A percentile compares a stretch with the other conserved stretches of the same genome.
These are phyloP conservation scores for Leptosphaerulina australis DNA, from an alignment of 2,329 filamentous ascomycete genomes.

Conservation along the genomic window DNA sequence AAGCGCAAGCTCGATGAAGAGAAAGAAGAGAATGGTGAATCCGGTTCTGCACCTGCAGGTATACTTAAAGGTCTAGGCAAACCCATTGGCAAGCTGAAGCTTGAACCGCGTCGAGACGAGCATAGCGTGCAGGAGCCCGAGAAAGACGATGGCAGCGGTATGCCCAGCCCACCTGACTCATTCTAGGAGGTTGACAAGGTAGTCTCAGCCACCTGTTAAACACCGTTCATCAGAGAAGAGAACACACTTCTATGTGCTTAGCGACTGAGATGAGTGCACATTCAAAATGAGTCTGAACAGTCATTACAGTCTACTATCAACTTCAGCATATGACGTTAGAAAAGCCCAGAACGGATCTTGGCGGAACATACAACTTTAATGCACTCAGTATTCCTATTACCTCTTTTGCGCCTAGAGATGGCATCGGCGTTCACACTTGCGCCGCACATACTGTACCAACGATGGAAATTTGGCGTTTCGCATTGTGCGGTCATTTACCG, in stretches of 20 bases:
- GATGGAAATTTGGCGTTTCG: constrained; percentile 26
- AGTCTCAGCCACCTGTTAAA: background rate
- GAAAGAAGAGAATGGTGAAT: constrained; percentile 45
- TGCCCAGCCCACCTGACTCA: constrained; percentile 83
- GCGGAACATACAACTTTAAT: constrained; percentile 13
- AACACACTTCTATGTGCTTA: background rate
- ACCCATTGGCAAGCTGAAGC: constrained; percentile 60
- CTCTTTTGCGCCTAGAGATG: constrained; percentile 13
- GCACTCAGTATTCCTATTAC: constrained; percentile 9
- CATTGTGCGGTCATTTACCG: constrained; percentile 10
- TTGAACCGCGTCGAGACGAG: constrained; percentile 64
- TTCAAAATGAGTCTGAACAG: background rate
- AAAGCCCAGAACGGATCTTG: constrained; percentile 1
- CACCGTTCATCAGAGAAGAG: background rate
- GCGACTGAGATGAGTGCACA: background rate
- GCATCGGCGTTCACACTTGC: background rate
- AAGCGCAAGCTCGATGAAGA: constrained; percentile 72
- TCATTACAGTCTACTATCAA: constrained; percentile 10
- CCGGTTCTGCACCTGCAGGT: constrained; percentile 25
- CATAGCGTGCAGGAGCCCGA: constrained; percentile 65
- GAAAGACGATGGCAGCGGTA: constrained; percentile 72
- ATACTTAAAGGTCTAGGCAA: constrained; percentile 54
- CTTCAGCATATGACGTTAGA: constrained; percentile 3
- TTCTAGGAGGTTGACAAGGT: constrained; percentile 45
- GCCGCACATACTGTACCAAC: constrained; percentile 12